phyloP scores from a whole-genome alignment of 73 alveolate genomes.

The Symbiodinium natans region DNA sequence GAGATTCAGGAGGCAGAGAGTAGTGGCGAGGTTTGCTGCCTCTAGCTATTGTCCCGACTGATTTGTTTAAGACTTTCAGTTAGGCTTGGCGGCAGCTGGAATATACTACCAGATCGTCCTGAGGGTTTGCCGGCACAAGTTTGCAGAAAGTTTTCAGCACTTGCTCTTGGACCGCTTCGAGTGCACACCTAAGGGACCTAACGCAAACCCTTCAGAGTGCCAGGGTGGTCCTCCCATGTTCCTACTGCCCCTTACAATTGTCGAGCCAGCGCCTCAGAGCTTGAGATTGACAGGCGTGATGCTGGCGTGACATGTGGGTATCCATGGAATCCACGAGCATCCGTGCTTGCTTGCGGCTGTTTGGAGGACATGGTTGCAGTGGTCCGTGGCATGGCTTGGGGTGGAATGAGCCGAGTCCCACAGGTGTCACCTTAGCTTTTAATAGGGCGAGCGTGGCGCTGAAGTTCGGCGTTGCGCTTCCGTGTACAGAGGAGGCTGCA shows the following conservation, averaged over 20 bases:
- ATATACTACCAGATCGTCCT: slow-evolving; percentile 44
- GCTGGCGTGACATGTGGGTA: no score
- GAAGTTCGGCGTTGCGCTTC: neutral
- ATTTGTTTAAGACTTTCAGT: no score
- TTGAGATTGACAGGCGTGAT: neutral
- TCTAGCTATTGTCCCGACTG: no score
- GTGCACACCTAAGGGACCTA: no score
- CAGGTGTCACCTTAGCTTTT: neutral
- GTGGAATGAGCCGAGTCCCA: neutral
- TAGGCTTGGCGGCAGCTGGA: slow-evolving; percentile 74
- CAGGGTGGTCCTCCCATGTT: slow-evolving; percentile 54
- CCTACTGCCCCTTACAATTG: slow-evolving; percentile 42
- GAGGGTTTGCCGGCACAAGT: slow-evolving; percentile 19
- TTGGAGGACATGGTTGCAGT: slow-evolving; percentile 53
- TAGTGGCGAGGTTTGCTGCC: no score
- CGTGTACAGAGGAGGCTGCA: neutral
- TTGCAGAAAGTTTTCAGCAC: neutral
- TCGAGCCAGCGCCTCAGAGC: slow-evolving; percentile 20
- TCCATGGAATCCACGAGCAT: no score
- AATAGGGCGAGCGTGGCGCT: neutral
- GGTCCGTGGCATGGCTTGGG: slow-evolving; percentile 81
- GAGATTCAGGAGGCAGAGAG: no score
- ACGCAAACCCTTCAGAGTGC: no score
- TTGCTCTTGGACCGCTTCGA: no score
- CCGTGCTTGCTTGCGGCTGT: neutral